Percentiles rank a stretch among this genome's conserved stretches.
These are phyloP conservation scores for Colletotrichum sp. DNA, from an alignment of 2,329 filamentous ascomycete genomes.

Conservation along the genomic window DNA sequence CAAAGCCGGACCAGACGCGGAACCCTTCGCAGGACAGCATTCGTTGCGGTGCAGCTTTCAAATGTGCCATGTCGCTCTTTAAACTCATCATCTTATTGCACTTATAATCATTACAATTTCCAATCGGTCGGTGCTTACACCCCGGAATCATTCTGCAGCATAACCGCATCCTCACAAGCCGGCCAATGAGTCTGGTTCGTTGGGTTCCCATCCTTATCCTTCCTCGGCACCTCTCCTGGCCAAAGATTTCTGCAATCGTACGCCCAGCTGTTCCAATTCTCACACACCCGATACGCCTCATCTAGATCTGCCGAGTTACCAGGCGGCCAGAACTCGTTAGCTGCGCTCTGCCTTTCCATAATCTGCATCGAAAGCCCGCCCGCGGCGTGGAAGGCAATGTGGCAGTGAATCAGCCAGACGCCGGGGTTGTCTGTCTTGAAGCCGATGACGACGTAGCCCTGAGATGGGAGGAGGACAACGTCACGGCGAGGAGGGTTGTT, in stretches of 20 bases:
- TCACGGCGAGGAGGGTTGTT: slow-evolving; percentile 56
- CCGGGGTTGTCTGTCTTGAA: slow-evolving; percentile 55
- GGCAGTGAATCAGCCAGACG: slow-evolving; percentile 54
- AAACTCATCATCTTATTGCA: background rate
- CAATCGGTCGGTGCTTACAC: background rate
- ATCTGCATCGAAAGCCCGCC: slow-evolving; percentile 1
- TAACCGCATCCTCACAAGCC: background rate
- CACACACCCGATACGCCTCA: background rate
- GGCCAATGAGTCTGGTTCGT: background rate
- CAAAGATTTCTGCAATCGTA: slow-evolving; percentile 11
- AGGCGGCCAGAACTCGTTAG: background rate
- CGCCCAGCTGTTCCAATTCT: slow-evolving; percentile 10
- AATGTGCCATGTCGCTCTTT: background rate
- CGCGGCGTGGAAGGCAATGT: slow-evolving; percentile 52
- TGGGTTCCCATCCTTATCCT: background rate
- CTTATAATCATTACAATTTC: background rate
- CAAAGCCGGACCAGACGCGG: background rate
- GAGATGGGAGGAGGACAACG: slow-evolving; percentile 48
- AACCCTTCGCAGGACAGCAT: background rate
- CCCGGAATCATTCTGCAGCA: slow-evolving; percentile 1
- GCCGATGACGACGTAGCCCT: slow-evolving; percentile 52
- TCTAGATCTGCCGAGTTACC: background rate
- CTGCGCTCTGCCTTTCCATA: background rate
- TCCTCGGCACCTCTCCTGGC: background rate
- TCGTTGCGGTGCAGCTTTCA: background rate